Evolutionary conservation across 352 stramenopile species (phyloP), one percentile per base, ranked within the genome.

Genomic region (Globisporangium paroecandrum): DNA sequence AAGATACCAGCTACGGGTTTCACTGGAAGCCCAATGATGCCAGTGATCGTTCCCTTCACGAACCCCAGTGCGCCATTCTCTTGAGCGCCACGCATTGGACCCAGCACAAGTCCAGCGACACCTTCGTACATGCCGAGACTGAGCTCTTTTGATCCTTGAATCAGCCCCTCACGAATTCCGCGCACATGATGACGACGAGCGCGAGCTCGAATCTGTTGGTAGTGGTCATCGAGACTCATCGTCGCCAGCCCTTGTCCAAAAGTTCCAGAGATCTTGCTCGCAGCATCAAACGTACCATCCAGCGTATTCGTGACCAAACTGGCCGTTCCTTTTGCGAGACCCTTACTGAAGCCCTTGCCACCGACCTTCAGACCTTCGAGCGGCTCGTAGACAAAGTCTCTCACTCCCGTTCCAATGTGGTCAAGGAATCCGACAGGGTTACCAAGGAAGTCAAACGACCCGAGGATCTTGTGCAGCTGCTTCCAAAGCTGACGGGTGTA

Each of bases 381-480:
- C 20, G 96, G 95, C 71, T 98, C 96, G 70, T 98, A 98, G 56
- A 99, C 97, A 68, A 99, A 98, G 68, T 98, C 93, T 54, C 93
- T 83, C 46, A 99, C 94, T 55, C 95, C 96, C 27, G 91, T 98
- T 49, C 96, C 96, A 70, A 99, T 92, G 68, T 99, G 97, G 29
- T 97, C 91, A 58, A 99, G 73, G 59, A 97, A 91, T 0, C 89
- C 89, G 15, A 96, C 89, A 15, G 88, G 87, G 51, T 95, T 96
- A 49, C 89, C 90, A 18, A 97, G 68, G 34, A 97, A 94, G 71
- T 97, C 90, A 56, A 96, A 94, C 15, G 87, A 94, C 1, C 90
- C 88, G 13, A 97, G 66, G 62, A 97, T 87, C 49, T 94, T 95
- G 74, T 95, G 88, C 4, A 97, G 75, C 60, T 97, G 90, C 56